A percentile compares a stretch with the other conserved stretches of the same genome.
Evolutionary conservation across 1,284 basidiomycete genomes (phyloP).

Genomic region (Sporisorium scitamineum): DNA sequence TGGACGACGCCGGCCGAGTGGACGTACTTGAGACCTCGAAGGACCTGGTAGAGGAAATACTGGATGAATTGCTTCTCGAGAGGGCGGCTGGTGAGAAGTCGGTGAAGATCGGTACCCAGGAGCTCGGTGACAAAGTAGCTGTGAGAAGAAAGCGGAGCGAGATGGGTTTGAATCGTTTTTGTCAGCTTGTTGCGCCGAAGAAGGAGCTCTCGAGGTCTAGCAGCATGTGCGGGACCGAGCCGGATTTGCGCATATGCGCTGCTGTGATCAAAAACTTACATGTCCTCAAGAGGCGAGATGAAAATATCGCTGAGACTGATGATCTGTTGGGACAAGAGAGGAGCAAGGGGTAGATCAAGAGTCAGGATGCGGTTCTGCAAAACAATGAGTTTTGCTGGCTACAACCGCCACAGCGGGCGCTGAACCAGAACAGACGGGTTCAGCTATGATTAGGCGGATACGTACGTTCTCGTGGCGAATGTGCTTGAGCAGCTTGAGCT

Average conservation of each 20-base stretch:
- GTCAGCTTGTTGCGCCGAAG: background rate
- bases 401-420: too few species aligned
- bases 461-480: conserved; percentile 91
- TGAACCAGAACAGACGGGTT: background rate
- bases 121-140: conserved; percentile 98
- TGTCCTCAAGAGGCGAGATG: conserved; percentile 95
- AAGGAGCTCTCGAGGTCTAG: background rate
- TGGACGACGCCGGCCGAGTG: conserved; percentile 99
- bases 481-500: conserved; percentile 98
- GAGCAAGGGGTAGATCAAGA: background rate
- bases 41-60: conserved; percentile 98
- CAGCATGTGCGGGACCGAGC: background rate
- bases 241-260: background rate
- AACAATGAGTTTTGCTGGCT: too few species aligned
- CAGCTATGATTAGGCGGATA: background rate
- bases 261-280: conserved; percentile 15
- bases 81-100: conserved; percentile 92
- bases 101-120: conserved; percentile 96
- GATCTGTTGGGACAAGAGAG: conserved; percentile 72
- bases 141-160: conserved; percentile 70
- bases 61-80: conserved; percentile 99
- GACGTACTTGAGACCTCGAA: conserved; percentile 98
- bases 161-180: background rate
- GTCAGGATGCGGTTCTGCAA: background rate
- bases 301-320: conserved; percentile 99